Evolutionary conservation across 148 eudicot genomes (phyloP).

Genomic region (Amaranthus cruentus): DNA sequence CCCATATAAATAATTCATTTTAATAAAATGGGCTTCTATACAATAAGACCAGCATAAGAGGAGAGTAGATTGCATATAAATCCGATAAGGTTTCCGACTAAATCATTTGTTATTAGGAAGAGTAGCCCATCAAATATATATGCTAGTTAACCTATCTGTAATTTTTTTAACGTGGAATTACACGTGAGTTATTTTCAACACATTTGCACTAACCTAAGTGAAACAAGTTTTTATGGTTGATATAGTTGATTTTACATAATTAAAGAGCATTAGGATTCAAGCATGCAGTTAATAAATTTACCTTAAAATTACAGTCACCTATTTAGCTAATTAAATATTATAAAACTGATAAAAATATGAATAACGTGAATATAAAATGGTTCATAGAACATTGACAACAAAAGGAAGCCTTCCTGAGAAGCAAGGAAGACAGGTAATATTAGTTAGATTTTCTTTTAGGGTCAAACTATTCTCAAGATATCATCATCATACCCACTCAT

Average conservation of each 20-base stretch:
- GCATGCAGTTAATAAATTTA: conserved; percentile 23
- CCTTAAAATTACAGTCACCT: conserved; percentile 19
- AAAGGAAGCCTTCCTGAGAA: conserved; percentile 1
- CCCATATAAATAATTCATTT: conserved; percentile 5
- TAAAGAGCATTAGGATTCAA: conserved; percentile 28
- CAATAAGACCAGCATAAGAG: no score
- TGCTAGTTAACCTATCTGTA: no score
- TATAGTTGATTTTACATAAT: conserved; percentile 22
- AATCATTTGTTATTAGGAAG: no score
- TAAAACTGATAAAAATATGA: conserved; percentile 8
- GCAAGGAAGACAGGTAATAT: neutral
- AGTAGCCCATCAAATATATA: no score
- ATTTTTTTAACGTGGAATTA: no score
- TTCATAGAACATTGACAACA: neutral
- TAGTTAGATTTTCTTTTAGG: no score
- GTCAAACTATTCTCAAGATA: no score
- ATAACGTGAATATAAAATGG: conserved; percentile 8
- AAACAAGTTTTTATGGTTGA: neutral
- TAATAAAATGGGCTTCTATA: no score
- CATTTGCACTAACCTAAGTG: conserved; percentile 17
- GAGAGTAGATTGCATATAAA: no score
- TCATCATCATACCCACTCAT: no score
- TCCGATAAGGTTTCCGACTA: no score
- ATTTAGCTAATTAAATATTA: conserved; percentile 12
- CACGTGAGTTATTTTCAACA: no score